Conservation (phyloP, 441 rosid genomes). For the Aquilaria agallochum region DNA sequence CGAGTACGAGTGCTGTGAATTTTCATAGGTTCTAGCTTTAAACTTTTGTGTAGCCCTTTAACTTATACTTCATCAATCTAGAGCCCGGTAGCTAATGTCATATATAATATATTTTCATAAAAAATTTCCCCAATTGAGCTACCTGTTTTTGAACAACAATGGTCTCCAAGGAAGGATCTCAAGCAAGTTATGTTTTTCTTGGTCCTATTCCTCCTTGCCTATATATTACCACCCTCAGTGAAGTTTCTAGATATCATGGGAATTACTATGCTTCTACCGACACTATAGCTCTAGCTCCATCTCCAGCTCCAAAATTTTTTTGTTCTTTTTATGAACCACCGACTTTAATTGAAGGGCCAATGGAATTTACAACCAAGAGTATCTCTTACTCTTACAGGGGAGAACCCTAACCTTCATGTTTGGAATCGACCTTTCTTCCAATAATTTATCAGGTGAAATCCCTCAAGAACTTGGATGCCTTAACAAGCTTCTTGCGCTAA, state of each 20-base stretch:
- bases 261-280: too few relatives aligned
- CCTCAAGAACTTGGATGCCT: conserved; percentile 15
- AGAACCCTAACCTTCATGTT: neutral
- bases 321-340: neutral
- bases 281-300: too few relatives aligned
- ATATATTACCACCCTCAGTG: neutral
- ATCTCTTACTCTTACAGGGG: neutral
- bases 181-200: neutral
- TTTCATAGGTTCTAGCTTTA: too few relatives aligned
- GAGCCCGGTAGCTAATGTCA: too few relatives aligned
- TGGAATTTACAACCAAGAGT: conserved; percentile 1
- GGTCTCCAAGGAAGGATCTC: neutral
- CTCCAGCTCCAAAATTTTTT: too few relatives aligned
- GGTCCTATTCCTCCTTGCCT: neutral
- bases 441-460: conserved; percentile 11
- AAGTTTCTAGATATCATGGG: neutral
- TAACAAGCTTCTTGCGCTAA: neutral
- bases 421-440: conserved; percentile 17
- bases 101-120: too few relatives aligned
- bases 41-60: neutral
- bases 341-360: neutral
- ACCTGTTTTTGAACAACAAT: neutral
- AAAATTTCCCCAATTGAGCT: neutral
- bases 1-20: too few relatives aligned
- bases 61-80: too few relatives aligned